Evolutionary conservation across 2,329 filamentous ascomycete species (phyloP).

Genomic region (Xylariomycetidae sp.): DNA sequence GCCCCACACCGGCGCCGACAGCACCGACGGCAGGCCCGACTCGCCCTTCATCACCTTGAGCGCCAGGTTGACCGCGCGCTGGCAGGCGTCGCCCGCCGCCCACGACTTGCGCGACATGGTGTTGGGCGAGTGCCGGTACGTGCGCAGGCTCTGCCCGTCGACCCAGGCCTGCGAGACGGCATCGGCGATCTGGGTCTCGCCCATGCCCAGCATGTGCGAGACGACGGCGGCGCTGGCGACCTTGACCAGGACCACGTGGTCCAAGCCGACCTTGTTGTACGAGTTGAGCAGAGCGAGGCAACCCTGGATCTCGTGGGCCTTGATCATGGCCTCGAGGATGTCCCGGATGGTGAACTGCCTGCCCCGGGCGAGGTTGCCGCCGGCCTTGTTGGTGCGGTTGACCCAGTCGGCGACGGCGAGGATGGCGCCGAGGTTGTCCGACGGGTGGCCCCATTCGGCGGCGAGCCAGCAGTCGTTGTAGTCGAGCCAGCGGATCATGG

Average conservation of each 20-base stretch:
- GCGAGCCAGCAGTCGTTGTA: constrained; percentile 99
- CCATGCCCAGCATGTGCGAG: constrained; percentile 88
- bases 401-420: constrained; percentile 96
- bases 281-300: constrained; percentile 96
- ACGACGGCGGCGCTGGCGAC: constrained; percentile 92
- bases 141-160: constrained; percentile 91
- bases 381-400: constrained; percentile 76
- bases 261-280: constrained; percentile 96
- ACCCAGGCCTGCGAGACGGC: constrained; percentile 97
- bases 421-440: constrained; percentile 96
- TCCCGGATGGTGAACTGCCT: constrained; percentile 86
- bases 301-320: constrained; percentile 98
- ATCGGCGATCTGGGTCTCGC: constrained; percentile 85
- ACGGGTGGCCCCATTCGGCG: constrained; percentile 97
- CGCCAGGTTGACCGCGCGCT: constrained; percentile 85
- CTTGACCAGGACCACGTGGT: constrained; percentile 98
- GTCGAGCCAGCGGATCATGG: constrained; percentile 98
- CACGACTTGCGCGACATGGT: constrained; percentile 99
- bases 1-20: constrained; percentile 90
- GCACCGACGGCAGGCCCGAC: constrained; percentile 82
- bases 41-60: constrained; percentile 91
- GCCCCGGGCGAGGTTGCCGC: constrained; percentile 75
- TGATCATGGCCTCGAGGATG: constrained; percentile 95
- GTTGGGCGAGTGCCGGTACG: constrained; percentile 95
- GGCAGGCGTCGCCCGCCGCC: constrained; percentile 97